Base-by-base conservation (phyloP, 179 eudicot genomes). In the Drosera spatulata region DNA sequence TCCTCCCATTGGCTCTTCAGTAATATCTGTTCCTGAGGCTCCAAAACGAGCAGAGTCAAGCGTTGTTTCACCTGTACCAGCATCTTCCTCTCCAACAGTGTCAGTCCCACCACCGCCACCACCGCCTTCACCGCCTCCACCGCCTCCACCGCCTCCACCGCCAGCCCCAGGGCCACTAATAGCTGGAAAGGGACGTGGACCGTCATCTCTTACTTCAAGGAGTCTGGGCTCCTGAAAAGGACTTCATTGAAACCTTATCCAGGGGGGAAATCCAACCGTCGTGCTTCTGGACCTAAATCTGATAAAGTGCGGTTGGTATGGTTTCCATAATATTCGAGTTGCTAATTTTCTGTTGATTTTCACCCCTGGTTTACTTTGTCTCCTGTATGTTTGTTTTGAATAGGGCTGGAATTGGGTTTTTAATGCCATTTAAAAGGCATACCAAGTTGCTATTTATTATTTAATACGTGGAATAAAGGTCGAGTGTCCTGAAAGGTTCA, bases 231-330 rank as follows among this genome's bases (percentile, higher is more conserved):
- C 70, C 56, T 38, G 1, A 87, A 79, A 72, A 84, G 72, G 79
- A 65, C 85, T 52, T 60, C 72, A 63, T 63, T 87, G 65, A 87
- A 87, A 60, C 90, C 97, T 6, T 90, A 80, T 65, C 95, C 75
- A 69, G 75, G 76, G 60, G 81, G 79, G 45, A 79, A 73, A 82
- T 72, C 85, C 53, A 72, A 70, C 54, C 79, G 77, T 44, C 82
- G 79, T 61, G 71, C 83, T 60, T 72, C 83, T 53, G 80, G 85
- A 66, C 67, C 77, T 55, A 90, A 87, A 78, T 40, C 74, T 5
- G 87, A 87, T 14, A 89, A 85, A 87, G 81, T 87, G 55, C 82
- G 81, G 61, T 87, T 90, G 90, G 97, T 90, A 85, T 56, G 40
- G 51, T 60, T 45, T 15, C 13, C 55, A 11, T 58, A 22, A 51